Evolutionary conservation across 2,329 filamentous ascomycete genomes (phyloP).

Genomic region (Coniochaeta sp.): DNA sequence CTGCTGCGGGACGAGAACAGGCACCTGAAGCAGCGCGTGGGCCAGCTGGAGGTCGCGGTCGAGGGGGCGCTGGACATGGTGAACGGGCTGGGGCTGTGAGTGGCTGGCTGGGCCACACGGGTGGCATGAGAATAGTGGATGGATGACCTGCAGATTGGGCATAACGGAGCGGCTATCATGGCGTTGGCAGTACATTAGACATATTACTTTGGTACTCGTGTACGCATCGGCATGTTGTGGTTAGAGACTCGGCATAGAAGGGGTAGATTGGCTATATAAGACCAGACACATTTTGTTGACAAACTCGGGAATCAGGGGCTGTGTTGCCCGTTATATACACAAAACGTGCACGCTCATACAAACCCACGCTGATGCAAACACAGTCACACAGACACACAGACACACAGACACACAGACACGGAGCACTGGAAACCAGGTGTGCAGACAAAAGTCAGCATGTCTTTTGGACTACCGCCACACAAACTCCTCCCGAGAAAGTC

Average conservation of each 20-base stretch:
- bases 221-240: too few species aligned
- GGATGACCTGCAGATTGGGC: neutral
- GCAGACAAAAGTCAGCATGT: neutral
- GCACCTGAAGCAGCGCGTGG: slow-evolving; percentile 51
- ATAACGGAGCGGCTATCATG: neutral
- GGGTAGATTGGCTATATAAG: neutral
- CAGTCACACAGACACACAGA: too few species aligned
- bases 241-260: neutral
- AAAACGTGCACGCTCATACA: neutral
- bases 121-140: too few species aligned
- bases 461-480: neutral
- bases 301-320: neutral
- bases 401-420: too few species aligned
- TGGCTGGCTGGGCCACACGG: too few species aligned
- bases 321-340: neutral
- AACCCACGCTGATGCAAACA: too few species aligned
- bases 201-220: too few species aligned
- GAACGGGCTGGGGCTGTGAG: slow-evolving; percentile 44
- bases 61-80: slow-evolving; percentile 54
- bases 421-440: neutral
- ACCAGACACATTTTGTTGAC: neutral
- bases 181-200: neutral
- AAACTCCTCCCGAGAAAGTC: neutral
- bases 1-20: slow-evolving; percentile 55
- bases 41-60: slow-evolving; percentile 50